A percentile compares a stretch with the other conserved stretches of the same genome.
These are phyloP conservation scores for Leccinum longicurvipes DNA, from an alignment of 768 basidiomycete species.

Conservation along the genomic window DNA sequence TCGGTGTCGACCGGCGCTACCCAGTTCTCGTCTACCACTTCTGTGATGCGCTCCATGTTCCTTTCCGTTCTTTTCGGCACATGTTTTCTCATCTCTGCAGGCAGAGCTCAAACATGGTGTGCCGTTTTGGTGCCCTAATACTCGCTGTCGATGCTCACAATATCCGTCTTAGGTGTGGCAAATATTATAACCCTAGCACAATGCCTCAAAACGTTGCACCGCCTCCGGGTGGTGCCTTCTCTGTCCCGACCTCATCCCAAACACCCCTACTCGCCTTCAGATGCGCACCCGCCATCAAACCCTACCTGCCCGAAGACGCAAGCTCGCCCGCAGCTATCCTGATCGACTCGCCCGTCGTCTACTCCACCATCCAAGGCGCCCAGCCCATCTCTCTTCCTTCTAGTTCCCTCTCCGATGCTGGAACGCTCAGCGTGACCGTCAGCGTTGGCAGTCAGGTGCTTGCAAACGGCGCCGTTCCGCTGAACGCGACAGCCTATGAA, in stretches of 20 bases:
- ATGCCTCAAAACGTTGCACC: constrained; percentile 33
- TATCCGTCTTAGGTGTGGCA: constrained; percentile 35
- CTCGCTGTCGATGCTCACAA: neutral
- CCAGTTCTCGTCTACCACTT: neutral
- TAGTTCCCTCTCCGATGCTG: constrained; percentile 24
- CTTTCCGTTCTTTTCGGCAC: constrained; percentile 12
- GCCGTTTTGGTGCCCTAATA: constrained; percentile 1
- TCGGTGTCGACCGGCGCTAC: neutral
- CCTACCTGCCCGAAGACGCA: constrained; percentile 55
- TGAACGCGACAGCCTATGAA: constrained; percentile 49
- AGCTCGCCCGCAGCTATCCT: constrained; percentile 43
- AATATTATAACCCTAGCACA: constrained; percentile 48
- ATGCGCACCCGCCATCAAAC: constrained; percentile 55
- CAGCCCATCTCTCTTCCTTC: constrained; percentile 37
- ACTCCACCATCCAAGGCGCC: constrained; percentile 43
- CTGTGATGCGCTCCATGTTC: constrained; percentile 6
- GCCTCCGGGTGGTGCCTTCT: constrained; percentile 49
- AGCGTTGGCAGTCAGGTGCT: constrained; percentile 42
- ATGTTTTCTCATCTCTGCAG: constrained; percentile 13
- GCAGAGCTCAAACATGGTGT: constrained; percentile 29
- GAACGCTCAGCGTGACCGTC: constrained; percentile 40
- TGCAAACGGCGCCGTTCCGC: constrained; percentile 43
- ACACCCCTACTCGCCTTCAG: constrained; percentile 51
- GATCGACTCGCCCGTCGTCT: constrained; percentile 50
- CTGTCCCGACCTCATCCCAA: constrained; percentile 35